Percentiles rank a stretch among this genome's conserved stretches.
Conservation (phyloP, 805 yeast species). For the Candida odintsovae region DNA sequence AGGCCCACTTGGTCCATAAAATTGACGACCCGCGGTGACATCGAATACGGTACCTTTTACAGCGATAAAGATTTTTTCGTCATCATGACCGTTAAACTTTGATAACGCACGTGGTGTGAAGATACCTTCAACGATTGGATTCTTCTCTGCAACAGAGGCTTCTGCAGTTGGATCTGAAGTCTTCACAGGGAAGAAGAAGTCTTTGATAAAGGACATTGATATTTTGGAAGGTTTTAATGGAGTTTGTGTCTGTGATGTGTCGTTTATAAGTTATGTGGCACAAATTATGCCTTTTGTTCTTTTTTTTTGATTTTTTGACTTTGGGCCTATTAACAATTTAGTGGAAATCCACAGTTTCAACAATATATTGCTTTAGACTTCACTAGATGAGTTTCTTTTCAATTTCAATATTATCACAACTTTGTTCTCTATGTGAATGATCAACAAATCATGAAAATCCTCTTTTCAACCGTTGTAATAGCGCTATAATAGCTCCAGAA, state of each 20-base stretch:
- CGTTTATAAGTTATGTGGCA: neutral
- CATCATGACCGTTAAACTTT: slow-evolving; percentile 76
- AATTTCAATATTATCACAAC: no score
- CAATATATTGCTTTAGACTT: no score
- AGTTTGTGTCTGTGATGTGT: neutral
- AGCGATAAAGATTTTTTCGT: slow-evolving; percentile 75
- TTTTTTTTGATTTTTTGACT: no score
- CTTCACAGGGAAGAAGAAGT: slow-evolving; percentile 23
- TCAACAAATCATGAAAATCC: no score
- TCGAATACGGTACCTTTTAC: slow-evolving; percentile 86
- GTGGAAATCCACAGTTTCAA: no score
- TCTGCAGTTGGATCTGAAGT: slow-evolving; percentile 18
- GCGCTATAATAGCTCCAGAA: no score
- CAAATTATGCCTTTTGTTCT: neutral
- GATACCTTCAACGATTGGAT: slow-evolving; percentile 36
- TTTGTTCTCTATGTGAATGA: no score
- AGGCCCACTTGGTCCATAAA: slow-evolving; percentile 96
- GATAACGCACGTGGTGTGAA: slow-evolving; percentile 74
- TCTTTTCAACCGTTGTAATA: no score
- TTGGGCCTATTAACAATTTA: no score
- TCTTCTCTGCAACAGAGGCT: slow-evolving; percentile 9
- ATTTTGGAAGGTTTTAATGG: no score
- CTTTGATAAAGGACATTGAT: slow-evolving; percentile 24
- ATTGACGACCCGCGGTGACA: slow-evolving; percentile 70
- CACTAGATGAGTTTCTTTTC: no score